phyloP scores from a whole-genome alignment of 2,329 filamentous ascomycete genomes.

The Achaetomium macrosporum region DNA sequence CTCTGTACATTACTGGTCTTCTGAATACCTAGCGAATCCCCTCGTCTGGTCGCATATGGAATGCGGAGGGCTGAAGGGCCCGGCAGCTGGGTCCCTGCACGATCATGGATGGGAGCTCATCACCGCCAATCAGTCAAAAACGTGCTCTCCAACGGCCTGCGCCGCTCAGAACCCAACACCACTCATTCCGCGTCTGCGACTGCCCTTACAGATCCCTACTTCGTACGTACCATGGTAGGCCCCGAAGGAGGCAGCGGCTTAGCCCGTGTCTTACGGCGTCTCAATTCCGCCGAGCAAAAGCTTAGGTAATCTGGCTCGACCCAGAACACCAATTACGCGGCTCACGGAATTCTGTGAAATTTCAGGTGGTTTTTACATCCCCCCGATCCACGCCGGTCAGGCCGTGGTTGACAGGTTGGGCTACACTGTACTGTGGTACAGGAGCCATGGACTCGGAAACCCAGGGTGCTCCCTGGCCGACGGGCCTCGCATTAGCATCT shows the following conservation, averaged over 20 bases:
- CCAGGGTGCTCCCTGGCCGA: background rate
- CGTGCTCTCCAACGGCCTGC: slow-evolving; percentile 19
- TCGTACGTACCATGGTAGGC: background rate
- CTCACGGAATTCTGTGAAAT: background rate
- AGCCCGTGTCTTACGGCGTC: background rate
- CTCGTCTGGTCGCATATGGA: background rate
- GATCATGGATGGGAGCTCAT: slow-evolving; percentile 10
- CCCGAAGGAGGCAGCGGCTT: background rate
- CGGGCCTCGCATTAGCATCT: background rate
- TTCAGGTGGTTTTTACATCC: background rate
- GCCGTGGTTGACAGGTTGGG: background rate
- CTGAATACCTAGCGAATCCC: background rate
- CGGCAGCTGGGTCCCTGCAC: slow-evolving; percentile 14
- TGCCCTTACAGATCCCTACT: too few species aligned
- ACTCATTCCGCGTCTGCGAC: background rate
- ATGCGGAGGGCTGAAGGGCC: slow-evolving; percentile 7
- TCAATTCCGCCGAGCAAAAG: background rate
- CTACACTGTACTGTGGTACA: too few species aligned
- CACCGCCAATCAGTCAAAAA: slow-evolving; percentile 24
- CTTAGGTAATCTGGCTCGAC: background rate
- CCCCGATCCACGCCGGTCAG: background rate
- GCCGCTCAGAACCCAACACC: background rate
- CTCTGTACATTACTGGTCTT: too few species aligned
- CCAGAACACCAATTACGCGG: background rate
- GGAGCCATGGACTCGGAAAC: slow-evolving; percentile 1